Evolutionary conservation across 768 basidiomycete species (phyloP).

Genomic region (Tylopilus sp.): DNA sequence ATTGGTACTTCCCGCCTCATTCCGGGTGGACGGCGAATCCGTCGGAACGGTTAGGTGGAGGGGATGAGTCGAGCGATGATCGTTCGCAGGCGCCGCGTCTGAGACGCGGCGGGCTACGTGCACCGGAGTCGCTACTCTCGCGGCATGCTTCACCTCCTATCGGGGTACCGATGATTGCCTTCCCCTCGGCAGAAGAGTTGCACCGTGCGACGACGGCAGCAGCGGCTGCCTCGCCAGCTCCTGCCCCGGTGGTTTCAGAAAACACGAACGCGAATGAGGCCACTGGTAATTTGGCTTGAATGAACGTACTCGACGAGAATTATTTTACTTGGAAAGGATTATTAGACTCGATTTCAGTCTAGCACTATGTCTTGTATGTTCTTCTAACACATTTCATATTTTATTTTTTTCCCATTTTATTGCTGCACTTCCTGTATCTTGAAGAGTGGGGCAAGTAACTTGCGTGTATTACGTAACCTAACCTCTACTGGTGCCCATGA

Average conservation of each 20-base stretch:
- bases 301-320: slow-evolving; percentile 13
- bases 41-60: slow-evolving; percentile 18
- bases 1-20: slow-evolving; percentile 32
- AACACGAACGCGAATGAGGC: slow-evolving; percentile 12
- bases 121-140: slow-evolving; percentile 58
- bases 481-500: slow-evolving; percentile 38
- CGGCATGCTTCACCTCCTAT: slow-evolving; percentile 40
- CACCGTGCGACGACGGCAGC: slow-evolving; percentile 17
- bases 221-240: neutral
- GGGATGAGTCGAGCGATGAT: slow-evolving; percentile 34
- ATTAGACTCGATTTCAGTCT: slow-evolving; percentile 7
- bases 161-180: slow-evolving; percentile 22
- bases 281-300: slow-evolving; percentile 8
- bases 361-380: neutral
- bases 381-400: neutral
- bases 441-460: no score
- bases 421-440: no score
- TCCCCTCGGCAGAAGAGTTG: slow-evolving; percentile 21
- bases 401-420: neutral
- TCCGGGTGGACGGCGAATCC: slow-evolving; percentile 17
- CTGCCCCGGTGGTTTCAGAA: neutral
- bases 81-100: slow-evolving; percentile 47
- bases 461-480: slow-evolving; percentile 11
- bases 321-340: slow-evolving; percentile 1
- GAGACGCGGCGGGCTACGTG: slow-evolving; percentile 63